Evolutionary conservation across 2,329 filamentous ascomycete species (phyloP).

Genomic region (Colletotrichum sp.): DNA sequence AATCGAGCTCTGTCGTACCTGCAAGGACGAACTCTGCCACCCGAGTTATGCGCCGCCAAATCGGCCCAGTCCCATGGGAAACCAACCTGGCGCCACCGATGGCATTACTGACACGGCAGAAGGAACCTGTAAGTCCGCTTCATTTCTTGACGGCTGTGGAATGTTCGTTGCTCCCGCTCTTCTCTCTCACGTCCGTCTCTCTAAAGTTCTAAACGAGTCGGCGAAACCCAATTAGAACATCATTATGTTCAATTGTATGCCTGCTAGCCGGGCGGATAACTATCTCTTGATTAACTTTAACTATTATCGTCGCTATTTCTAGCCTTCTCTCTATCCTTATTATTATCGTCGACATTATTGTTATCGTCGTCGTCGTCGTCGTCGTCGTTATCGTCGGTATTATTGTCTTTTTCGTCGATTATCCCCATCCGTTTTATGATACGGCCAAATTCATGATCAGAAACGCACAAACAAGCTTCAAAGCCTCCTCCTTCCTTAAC

Average conservation of each 20-base stretch:
- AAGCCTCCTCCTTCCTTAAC: too few species aligned
- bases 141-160: background rate
- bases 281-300: too few species aligned
- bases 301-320: too few species aligned
- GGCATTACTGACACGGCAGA: background rate
- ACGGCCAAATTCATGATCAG: too few species aligned
- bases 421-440: too few species aligned
- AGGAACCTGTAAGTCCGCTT: background rate
- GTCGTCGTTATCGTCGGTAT: too few species aligned
- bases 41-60: background rate
- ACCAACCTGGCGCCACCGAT: background rate
- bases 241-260: background rate
- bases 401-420: too few species aligned
- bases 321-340: too few species aligned
- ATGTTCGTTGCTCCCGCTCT: background rate
- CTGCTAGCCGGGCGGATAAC: too few species aligned
- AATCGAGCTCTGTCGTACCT: background rate
- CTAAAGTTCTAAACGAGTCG: background rate
- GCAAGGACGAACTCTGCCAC: background rate
- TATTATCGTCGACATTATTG: too few species aligned
- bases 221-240: background rate
- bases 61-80: background rate
- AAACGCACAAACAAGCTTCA: too few species aligned
- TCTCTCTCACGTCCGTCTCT: background rate
- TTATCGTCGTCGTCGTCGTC: too few species aligned